A percentile compares a stretch with the other conserved stretches of the same genome.
These are phyloP conservation scores for Phellinidium pouzarii DNA, from an alignment of 1,284 basidiomycete genomes.

Conservation along the genomic window DNA sequence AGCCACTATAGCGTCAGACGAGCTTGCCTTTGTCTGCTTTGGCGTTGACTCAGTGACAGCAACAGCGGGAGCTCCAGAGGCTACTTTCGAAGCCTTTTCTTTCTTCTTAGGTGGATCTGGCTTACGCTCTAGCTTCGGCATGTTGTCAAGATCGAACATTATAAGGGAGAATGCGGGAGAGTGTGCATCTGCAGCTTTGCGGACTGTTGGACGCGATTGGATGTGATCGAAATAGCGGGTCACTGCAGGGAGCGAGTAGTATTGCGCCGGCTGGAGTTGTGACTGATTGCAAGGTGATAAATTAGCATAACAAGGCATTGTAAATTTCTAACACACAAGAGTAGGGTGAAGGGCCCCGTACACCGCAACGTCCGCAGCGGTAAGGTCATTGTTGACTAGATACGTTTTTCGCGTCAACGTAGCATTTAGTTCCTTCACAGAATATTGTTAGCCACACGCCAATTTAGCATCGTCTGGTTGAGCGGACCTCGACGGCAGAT, in stretches of 20 bases:
- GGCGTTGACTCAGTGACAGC: slow-evolving; percentile 23
- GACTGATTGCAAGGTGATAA: slow-evolving; percentile 38
- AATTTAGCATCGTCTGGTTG: slow-evolving; percentile 3
- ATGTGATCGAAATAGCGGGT: slow-evolving; percentile 93
- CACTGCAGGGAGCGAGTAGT: slow-evolving; percentile 72
- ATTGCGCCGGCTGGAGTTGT: slow-evolving; percentile 56
- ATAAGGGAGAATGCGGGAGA: slow-evolving; percentile 56
- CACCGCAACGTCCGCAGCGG: slow-evolving; percentile 81
- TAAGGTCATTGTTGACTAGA: slow-evolving; percentile 72
- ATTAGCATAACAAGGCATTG: neutral
- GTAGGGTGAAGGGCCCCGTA: slow-evolving; percentile 78
- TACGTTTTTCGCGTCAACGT: slow-evolving; percentile 74
- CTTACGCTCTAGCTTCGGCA: slow-evolving; percentile 70
- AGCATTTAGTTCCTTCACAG: slow-evolving; percentile 61
- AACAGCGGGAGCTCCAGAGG: slow-evolving; percentile 24
- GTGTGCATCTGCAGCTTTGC: slow-evolving; percentile 44
- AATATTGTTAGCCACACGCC: slow-evolving; percentile 7
- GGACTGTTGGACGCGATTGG: slow-evolving; percentile 62
- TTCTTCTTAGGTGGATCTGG: slow-evolving; percentile 74
- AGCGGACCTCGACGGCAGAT: slow-evolving; percentile 43
- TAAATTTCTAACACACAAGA: slow-evolving; percentile 41
- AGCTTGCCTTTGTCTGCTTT: slow-evolving; percentile 22
- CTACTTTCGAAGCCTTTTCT: slow-evolving; percentile 59
- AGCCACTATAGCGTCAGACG: slow-evolving; percentile 23
- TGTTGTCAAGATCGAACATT: slow-evolving; percentile 65